These are phyloP conservation scores for Dicorynia guianensis DNA, from an alignment of 306 rosid genomes.

Conservation along the genomic window DNA sequence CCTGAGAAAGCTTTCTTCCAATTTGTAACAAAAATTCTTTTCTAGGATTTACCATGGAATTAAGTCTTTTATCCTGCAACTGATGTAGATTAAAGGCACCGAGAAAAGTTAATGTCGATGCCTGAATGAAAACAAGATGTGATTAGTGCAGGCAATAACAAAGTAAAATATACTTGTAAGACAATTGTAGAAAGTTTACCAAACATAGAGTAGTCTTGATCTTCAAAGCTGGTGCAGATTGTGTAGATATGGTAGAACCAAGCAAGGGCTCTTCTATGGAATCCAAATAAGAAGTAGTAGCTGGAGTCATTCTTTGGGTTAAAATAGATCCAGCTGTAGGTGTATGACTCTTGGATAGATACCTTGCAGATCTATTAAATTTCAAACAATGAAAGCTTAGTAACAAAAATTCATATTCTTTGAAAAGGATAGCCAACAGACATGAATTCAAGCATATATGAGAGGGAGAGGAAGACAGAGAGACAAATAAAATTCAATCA, in stretches of 20 bases:
- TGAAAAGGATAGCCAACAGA: slow-evolving; percentile 20
- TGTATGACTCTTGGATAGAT: slow-evolving; percentile 73
- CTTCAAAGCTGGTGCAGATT: slow-evolving; percentile 57
- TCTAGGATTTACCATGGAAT: slow-evolving; percentile 46
- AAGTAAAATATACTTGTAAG: slow-evolving; percentile 12
- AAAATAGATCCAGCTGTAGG: slow-evolving; percentile 65
- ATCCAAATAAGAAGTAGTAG: slow-evolving; percentile 38
- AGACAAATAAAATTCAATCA: slow-evolving; percentile 17
- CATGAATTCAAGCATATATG: not conserved
- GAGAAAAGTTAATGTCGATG: slow-evolving; percentile 62
- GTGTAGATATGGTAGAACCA: slow-evolving; percentile 46
- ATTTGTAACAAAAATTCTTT: slow-evolving; percentile 69
- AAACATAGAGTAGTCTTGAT: slow-evolving; percentile 66
- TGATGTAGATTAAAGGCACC: slow-evolving; percentile 58
- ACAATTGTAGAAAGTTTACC: slow-evolving; percentile 52
- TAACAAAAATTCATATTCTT: slow-evolving; percentile 27
- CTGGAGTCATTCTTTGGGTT: slow-evolving; percentile 61
- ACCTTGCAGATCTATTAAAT: slow-evolving; percentile 82
- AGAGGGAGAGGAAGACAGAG: not conserved
- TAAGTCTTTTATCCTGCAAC: slow-evolving; percentile 44
- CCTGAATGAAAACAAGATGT: slow-evolving; percentile 53
- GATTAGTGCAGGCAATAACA: slow-evolving; percentile 21
- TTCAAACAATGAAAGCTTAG: slow-evolving; percentile 26
- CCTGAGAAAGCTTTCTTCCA: slow-evolving; percentile 84
- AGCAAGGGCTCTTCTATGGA: slow-evolving; percentile 69